A percentile compares a stretch with the other conserved stretches of the same genome.
Evolutionary conservation across 495 filamentous ascomycete species (phyloP).

Genomic region (Glarea lozoyensis): DNA sequence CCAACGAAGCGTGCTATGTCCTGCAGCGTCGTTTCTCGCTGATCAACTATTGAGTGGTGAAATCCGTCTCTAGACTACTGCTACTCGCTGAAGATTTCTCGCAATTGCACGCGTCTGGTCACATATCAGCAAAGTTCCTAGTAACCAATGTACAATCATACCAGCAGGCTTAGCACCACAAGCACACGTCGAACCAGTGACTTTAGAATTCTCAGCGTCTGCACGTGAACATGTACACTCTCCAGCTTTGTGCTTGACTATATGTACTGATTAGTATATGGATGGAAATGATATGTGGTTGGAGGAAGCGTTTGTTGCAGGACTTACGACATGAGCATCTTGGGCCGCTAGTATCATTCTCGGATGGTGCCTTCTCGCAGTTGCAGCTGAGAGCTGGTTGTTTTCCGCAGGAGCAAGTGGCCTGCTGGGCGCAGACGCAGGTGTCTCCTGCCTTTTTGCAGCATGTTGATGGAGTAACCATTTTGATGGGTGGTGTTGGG

Average conservation of each 20-base stretch:
- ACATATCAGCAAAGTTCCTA: too few relatives aligned
- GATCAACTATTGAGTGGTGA: too few relatives aligned
- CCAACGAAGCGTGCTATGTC: too few relatives aligned
- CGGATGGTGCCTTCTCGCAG: slow-evolving; percentile 66
- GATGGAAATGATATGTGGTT: neutral
- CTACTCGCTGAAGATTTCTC: too few relatives aligned
- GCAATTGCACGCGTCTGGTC: too few relatives aligned
- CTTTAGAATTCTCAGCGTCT: slow-evolving; percentile 57
- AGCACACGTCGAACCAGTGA: slow-evolving; percentile 51
- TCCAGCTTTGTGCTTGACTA: slow-evolving; percentile 54
- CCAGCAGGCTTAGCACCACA: slow-evolving; percentile 68
- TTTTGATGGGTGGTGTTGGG: slow-evolving; percentile 10
- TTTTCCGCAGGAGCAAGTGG: slow-evolving; percentile 82
- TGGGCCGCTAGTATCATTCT: slow-evolving; percentile 66
- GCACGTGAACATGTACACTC: slow-evolving; percentile 77
- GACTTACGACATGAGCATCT: slow-evolving; percentile 69
- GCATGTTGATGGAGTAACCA: slow-evolving; percentile 34
- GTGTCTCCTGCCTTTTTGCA: slow-evolving; percentile 37
- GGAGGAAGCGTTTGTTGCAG: slow-evolving; percentile 19
- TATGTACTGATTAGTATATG: neutral
- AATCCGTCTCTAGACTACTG: too few relatives aligned
- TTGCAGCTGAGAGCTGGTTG: slow-evolving; percentile 76
- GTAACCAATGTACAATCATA: slow-evolving; percentile 36
- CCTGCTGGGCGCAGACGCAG: slow-evolving; percentile 35
- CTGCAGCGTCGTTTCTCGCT: too few relatives aligned